Conservation (phyloP, 768 basidiomycete species). For the Candolleomyces eurysporus region DNA sequence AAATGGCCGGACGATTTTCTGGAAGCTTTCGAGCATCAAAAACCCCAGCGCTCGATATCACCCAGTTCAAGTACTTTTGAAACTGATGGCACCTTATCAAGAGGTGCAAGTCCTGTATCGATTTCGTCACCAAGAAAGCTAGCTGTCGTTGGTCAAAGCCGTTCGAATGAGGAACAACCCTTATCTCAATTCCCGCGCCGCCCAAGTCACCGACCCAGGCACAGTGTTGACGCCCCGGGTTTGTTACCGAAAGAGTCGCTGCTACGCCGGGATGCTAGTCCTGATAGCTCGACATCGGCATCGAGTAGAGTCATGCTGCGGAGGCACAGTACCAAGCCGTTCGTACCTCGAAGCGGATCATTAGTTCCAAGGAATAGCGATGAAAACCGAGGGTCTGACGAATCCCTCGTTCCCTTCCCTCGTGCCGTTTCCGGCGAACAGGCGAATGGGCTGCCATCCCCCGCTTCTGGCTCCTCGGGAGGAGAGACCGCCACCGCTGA, state of each 20-base stretch:
- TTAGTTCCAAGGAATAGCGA: slow-evolving; percentile 16
- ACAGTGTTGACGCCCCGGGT: slow-evolving; percentile 54
- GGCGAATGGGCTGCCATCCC: slow-evolving; percentile 17
- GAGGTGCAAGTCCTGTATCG: slow-evolving; percentile 28
- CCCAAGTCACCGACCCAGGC: slow-evolving; percentile 62
- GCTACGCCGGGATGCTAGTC: slow-evolving; percentile 54
- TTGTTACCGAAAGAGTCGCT: slow-evolving; percentile 46
- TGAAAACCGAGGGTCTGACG: slow-evolving; percentile 24
- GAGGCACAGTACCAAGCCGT: slow-evolving; percentile 57
- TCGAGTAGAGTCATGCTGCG: slow-evolving; percentile 49
- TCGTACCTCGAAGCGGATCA: slow-evolving; percentile 29
- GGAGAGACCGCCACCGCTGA: slow-evolving; percentile 31
- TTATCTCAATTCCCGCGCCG: slow-evolving; percentile 50
- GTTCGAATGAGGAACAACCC: slow-evolving; percentile 35
- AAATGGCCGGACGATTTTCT: slow-evolving; percentile 85
- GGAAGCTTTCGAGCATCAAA: slow-evolving; percentile 48
- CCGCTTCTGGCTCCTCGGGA: slow-evolving; percentile 39
- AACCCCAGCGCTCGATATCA: slow-evolving; percentile 25
- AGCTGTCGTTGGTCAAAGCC: slow-evolving; percentile 51
- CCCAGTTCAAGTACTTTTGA: slow-evolving; percentile 21
- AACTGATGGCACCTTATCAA: slow-evolving; percentile 11
- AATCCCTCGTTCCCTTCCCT: slow-evolving; percentile 62
- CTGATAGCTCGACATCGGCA: slow-evolving; percentile 44
- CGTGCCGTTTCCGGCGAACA: slow-evolving; percentile 55
- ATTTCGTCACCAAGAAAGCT: slow-evolving; percentile 53